These are phyloP conservation scores for Diaporthe longicolla DNA, from an alignment of 2,329 filamentous ascomycete genomes.

Conservation along the genomic window DNA sequence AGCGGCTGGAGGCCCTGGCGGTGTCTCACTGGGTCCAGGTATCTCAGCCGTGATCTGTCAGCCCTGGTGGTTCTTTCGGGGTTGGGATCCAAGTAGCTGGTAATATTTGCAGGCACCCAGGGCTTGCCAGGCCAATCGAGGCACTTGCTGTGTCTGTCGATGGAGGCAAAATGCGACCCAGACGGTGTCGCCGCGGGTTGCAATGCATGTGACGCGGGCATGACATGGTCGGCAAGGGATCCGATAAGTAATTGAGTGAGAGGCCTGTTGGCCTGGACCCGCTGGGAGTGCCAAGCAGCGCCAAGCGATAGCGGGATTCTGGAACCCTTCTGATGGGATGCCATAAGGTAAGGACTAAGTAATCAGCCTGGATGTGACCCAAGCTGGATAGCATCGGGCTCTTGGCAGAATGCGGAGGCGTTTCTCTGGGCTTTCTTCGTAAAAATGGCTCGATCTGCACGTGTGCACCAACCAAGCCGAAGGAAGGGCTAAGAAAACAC, in stretches of 20 bases:
- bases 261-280: background rate
- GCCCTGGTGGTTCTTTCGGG: conserved; percentile 3
- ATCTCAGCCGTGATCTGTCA: conserved; percentile 13
- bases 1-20: background rate
- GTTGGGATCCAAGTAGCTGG: conserved; percentile 19
- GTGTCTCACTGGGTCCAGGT: conserved; percentile 6
- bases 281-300: conserved; percentile 17
- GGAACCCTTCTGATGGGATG: conserved; percentile 27
- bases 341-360: conserved; percentile 10
- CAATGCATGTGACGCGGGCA: conserved; percentile 12
- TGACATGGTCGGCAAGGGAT: conserved; percentile 23
- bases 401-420: conserved; percentile 30
- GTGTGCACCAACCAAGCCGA: too few species aligned
- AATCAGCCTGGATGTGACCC: conserved; percentile 21
- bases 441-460: conserved; percentile 9
- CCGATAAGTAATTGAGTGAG: background rate
- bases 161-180: conserved; percentile 10
- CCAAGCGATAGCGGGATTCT: conserved; percentile 32
- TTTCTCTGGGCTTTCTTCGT: background rate
- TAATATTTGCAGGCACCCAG: background rate
- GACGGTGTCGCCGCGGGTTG: conserved; percentile 3
- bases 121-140: background rate
- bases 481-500: conserved; percentile 17
- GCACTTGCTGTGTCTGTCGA: conserved; percentile 6
- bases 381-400: conserved; percentile 19